Base-by-base conservation (phyloP, 2,329 filamentous ascomycete genomes). In the Tolypocladium ophioglossoides region DNA sequence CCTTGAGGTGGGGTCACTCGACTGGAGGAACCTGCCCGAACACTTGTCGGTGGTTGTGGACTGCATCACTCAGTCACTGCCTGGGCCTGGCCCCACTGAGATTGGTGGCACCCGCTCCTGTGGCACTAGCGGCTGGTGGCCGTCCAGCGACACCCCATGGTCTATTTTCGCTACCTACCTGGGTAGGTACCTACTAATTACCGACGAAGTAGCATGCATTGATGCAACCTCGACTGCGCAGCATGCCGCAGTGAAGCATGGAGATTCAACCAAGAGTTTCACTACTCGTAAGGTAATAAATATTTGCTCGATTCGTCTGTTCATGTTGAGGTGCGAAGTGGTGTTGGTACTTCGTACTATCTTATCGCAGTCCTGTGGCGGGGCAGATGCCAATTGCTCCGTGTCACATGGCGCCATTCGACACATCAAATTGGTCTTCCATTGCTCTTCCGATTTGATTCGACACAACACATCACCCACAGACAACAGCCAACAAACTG, bases 1-100 rank as follows among this genome's bases (percentile, higher is more conserved):
- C 52, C 35, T 27, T 48, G 35, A 39, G 50, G 54, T 56, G 54
- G 54, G 54, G 54, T 52, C 52, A 22, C 32, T 37, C 34, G 34
- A 7, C 4, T 4, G 34, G 34, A 35, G 34, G 34, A 37, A 8
- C 14, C 35, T 16, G 35, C 35, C 35, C 14, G 35, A 37, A 34
- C 8, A 30, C 30, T 9, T 5, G n/a, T n/a, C n/a, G 9, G 2
- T n/a, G 16, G 20, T 27, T 16, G 30, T n/a, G 39, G 35, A 34
- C 52, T 24, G 48, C 39, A 47, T 54, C 39, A 47, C 34, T 32
- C 48, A 37, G 22, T 47, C 6, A 47, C 52, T 54, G 48, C 52
- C 52, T 54, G 48, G 47, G 40, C 40, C 12, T 24, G 20, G 12
- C 22, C 7, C 30, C 27, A 27, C 41, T 35, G 34, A 35, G 34